These are phyloP conservation scores for Crithidia thermophila DNA, from an alignment of 208 protist species.

Conservation along the genomic window DNA sequence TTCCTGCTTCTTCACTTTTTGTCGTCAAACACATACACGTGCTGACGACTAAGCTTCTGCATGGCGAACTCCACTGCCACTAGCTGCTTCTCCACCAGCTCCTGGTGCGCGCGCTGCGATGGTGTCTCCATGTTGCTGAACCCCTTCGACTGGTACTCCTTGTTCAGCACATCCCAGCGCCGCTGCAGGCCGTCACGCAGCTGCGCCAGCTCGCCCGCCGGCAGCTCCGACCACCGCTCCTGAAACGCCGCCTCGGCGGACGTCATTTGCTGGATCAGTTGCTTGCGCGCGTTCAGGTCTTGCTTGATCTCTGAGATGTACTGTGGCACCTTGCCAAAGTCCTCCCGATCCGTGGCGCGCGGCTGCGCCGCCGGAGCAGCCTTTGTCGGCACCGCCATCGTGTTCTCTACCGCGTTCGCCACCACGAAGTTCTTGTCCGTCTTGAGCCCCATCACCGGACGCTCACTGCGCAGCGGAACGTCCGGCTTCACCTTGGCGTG, in stretches of 20 bases:
- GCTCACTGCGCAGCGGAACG: conserved; percentile 79
- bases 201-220: conserved; percentile 72
- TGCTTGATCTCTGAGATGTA: conserved; percentile 93
- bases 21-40: conserved; percentile 89
- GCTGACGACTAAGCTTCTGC: conserved; percentile 85
- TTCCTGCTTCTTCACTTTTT: conserved; percentile 41
- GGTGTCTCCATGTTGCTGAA: conserved; percentile 93
- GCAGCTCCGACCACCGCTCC: conserved; percentile 82
- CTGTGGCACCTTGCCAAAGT: conserved; percentile 90
- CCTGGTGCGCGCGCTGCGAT: conserved; percentile 83
- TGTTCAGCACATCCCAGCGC: conserved; percentile 91
- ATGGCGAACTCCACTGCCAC: conserved; percentile 87
- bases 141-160: conserved; percentile 92
- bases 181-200: conserved; percentile 88
- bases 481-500: conserved; percentile 60
- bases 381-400: conserved; percentile 86
- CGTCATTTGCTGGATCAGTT: conserved; percentile 22
- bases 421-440: conserved; percentile 96
- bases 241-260: conserved; percentile 38
- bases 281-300: conserved; percentile 63
- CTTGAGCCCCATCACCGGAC: conserved; percentile 92
- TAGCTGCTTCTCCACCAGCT: conserved; percentile 81
- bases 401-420: conserved; percentile 94
- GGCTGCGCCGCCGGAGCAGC: conserved; percentile 43
- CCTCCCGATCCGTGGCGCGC: conserved; percentile 63